Evolutionary conservation across 208 protist species (phyloP).

Genomic region (Trypanosoma melophagium): DNA sequence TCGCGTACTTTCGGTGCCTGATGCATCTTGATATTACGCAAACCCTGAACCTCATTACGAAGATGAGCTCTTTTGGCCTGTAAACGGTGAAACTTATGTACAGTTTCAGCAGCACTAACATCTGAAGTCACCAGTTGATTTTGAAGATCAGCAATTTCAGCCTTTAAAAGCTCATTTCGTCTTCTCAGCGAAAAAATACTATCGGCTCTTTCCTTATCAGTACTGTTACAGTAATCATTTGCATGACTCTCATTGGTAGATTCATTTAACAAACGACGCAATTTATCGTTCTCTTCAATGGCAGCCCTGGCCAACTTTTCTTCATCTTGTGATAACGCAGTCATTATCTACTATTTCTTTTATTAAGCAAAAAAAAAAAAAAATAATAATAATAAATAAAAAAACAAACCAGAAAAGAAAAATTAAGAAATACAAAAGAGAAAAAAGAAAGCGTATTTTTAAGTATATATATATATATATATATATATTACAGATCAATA

Average conservation of each 20-base stretch:
- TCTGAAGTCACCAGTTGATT: slow-evolving; percentile 53
- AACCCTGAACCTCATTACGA: slow-evolving; percentile 72
- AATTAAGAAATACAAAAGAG: neutral
- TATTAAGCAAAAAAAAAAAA: slow-evolving; percentile 9
- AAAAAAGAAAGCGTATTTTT: slow-evolving; percentile 13
- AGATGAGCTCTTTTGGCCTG: slow-evolving; percentile 58
- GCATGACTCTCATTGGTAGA: neutral
- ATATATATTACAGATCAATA: slow-evolving; percentile 4
- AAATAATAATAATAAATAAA: slow-evolving; percentile 9
- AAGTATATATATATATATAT: slow-evolving; percentile 1
- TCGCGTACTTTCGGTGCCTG: slow-evolving; percentile 68
- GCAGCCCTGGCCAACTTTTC: slow-evolving; percentile 27
- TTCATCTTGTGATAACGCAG: slow-evolving; percentile 21
- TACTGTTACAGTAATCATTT: slow-evolving; percentile 5
- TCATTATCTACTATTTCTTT: slow-evolving; percentile 12
- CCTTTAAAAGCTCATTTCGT: slow-evolving; percentile 54
- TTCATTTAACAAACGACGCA: slow-evolving; percentile 17
- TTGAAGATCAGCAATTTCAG: slow-evolving; percentile 56
- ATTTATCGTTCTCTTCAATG: slow-evolving; percentile 27
- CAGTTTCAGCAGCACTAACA: slow-evolving; percentile 67
- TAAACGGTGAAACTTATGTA: slow-evolving; percentile 68
- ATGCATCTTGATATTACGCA: slow-evolving; percentile 80
- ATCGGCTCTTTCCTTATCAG: slow-evolving; percentile 5
- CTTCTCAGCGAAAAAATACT: slow-evolving; percentile 36
- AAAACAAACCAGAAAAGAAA: slow-evolving; percentile 22